Conservation (phyloP, 176 grass and related monocot species). For the Musa schizocarpa region DNA sequence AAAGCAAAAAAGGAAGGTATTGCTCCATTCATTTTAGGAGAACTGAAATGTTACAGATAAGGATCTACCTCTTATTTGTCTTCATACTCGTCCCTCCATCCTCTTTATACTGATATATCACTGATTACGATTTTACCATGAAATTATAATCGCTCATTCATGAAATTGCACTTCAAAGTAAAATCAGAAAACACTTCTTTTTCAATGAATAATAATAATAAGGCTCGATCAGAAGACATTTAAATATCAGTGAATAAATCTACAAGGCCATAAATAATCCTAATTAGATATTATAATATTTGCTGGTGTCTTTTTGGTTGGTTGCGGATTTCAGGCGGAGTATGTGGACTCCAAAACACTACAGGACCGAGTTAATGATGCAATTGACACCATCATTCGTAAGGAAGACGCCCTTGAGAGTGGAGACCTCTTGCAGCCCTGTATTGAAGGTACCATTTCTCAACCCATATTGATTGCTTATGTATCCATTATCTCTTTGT, state of each 20-base stretch:
- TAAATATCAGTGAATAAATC: background rate
- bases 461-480: background rate
- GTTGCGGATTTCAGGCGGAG: conserved; percentile 23
- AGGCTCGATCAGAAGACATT: background rate
- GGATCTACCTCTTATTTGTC: too few relatives aligned
- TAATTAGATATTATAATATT: background rate
- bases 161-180: background rate
- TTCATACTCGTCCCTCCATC: too few relatives aligned
- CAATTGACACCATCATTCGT: conserved; percentile 42
- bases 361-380: conserved; percentile 37
- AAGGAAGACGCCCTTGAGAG: conserved; percentile 31
- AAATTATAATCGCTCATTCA: background rate
- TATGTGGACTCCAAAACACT: conserved; percentile 37
- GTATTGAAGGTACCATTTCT: conserved; percentile 38
- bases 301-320: background rate
- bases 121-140: background rate
- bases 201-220: background rate
- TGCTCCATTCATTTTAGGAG: too few relatives aligned
- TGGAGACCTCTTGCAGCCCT: conserved; percentile 36
- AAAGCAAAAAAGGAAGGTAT: too few relatives aligned
- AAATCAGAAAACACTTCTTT: background rate
- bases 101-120: background rate
- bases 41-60: too few relatives aligned
- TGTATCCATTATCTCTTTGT: background rate
- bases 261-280: background rate